phyloP scores from a whole-genome alignment of 306 rosid genomes.

The Fagus crenata region DNA sequence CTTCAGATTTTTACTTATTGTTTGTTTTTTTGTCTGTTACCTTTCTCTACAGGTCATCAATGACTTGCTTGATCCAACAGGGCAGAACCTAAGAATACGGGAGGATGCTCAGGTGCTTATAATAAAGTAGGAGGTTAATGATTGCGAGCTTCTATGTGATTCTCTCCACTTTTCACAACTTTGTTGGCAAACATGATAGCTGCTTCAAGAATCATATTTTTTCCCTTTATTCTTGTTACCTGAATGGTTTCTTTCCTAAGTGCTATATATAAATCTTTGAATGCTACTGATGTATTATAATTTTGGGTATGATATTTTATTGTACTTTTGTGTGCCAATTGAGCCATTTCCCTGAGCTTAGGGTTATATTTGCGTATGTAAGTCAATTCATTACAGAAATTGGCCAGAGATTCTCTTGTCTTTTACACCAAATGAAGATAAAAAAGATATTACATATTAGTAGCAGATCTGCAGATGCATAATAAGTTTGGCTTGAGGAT shows the following conservation, averaged over 20 bases:
- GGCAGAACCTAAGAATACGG: conserved; percentile 81
- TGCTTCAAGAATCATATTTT: not conserved
- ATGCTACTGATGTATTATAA: not conserved
- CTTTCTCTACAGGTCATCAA: conserved; percentile 67
- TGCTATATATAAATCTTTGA: not conserved
- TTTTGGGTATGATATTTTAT: not conserved
- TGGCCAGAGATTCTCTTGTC: not conserved
- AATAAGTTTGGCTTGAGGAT: not conserved
- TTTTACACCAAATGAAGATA: not conserved
- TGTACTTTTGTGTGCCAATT: not conserved
- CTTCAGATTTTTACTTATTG: conserved; percentile 14
- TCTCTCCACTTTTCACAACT: not conserved
- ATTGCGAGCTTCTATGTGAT: conserved; percentile 10
- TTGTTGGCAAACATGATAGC: not conserved
- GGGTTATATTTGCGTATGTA: not conserved
- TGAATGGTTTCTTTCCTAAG: not conserved
- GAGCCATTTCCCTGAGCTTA: not conserved
- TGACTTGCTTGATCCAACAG: conserved; percentile 76
- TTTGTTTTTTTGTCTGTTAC: not conserved
- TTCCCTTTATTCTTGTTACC: not conserved
- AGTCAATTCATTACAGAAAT: not conserved
- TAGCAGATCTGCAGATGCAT: too few species aligned
- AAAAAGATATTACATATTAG: not conserved
- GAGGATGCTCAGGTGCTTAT: conserved; percentile 81
- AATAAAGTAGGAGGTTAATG: conserved; percentile 16